These are phyloP conservation scores for Rutstroemia sp. DNA, from an alignment of 2,329 filamentous ascomycete genomes.

Conservation along the genomic window DNA sequence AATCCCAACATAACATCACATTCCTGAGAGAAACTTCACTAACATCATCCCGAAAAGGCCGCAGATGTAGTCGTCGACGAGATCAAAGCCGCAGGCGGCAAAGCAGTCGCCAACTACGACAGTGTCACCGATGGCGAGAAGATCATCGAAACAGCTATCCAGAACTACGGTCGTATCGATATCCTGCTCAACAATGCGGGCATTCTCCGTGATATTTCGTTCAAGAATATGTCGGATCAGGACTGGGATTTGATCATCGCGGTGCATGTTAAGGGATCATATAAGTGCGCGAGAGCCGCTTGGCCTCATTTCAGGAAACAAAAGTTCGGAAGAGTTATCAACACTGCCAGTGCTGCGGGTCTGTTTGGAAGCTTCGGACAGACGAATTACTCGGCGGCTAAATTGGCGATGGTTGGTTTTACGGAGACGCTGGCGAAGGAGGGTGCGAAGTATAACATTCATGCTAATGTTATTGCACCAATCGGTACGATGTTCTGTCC, in stretches of 20 bases:
- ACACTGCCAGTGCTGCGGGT: constrained; percentile 92
- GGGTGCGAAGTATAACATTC: constrained; percentile 95
- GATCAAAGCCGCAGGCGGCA: constrained; percentile 82
- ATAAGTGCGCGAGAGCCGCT: constrained; percentile 89
- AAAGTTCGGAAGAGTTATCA: constrained; percentile 95
- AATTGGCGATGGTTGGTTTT: constrained; percentile 91
- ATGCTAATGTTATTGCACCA: constrained; percentile 89
- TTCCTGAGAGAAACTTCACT: constrained; percentile 4
- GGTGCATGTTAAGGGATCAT: constrained; percentile 88
- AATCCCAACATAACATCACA: not conserved
- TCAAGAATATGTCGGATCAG: constrained; percentile 96
- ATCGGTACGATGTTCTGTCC: constrained; percentile 40
- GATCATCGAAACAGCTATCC: constrained; percentile 85
- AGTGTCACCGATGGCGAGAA: constrained; percentile 85
- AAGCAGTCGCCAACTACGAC: constrained; percentile 97
- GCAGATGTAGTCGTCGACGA: constrained; percentile 78
- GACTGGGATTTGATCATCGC: constrained; percentile 95
- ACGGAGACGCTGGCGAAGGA: constrained; percentile 98
- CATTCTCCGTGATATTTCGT: constrained; percentile 85
- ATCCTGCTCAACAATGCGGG: constrained; percentile 97
- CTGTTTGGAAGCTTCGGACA: constrained; percentile 95
- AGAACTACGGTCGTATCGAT: constrained; percentile 79
- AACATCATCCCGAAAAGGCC: constrained; percentile 42
- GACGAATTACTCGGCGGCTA: constrained; percentile 94
- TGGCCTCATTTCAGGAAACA: constrained; percentile 99